phyloP scores from a whole-genome alignment of 768 basidiomycete genomes.

The Austroboletus festivus region DNA sequence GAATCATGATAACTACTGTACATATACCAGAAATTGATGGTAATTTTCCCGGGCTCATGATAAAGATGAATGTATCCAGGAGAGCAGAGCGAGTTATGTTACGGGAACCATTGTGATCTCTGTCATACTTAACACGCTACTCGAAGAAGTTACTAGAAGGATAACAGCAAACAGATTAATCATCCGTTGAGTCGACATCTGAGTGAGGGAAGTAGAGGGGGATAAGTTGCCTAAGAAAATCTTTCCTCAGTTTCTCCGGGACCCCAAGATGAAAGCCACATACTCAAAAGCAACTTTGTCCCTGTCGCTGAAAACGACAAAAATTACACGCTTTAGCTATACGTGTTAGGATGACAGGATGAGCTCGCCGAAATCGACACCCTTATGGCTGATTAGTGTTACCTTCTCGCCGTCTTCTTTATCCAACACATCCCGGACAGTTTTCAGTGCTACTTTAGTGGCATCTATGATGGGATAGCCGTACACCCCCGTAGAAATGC shows the following conservation, averaged over 20 bases:
- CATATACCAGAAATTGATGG: too few relatives aligned
- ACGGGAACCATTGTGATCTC: too few relatives aligned
- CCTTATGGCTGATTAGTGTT: neutral
- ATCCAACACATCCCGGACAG: conserved; percentile 56
- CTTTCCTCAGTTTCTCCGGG: neutral
- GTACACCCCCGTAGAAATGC: conserved; percentile 77
- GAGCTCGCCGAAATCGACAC: neutral
- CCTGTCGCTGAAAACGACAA: conserved; percentile 65
- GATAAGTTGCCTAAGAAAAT: conserved; percentile 40
- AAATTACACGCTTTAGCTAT: conserved; percentile 69
- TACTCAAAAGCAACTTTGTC: conserved; percentile 68
- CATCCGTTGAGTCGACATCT: neutral
- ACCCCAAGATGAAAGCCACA: conserved; percentile 23
- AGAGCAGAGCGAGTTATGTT: too few relatives aligned
- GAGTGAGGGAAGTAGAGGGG: conserved; percentile 60
- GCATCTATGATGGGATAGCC: conserved; percentile 75
- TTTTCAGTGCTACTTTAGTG: conserved; percentile 63
- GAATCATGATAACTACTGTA: too few relatives aligned
- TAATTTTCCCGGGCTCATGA: too few relatives aligned
- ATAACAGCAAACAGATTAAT: neutral
- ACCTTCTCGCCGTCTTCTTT: conserved; percentile 46
- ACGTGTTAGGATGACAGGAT: neutral
- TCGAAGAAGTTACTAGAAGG: neutral
- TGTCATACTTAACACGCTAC: neutral
- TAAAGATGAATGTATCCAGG: too few relatives aligned